Evolutionary conservation across 192 early-diverging fungal genomes (phyloP), one percentile per base, ranked within the genome.

Genomic region (Mortierella claussenii): DNA sequence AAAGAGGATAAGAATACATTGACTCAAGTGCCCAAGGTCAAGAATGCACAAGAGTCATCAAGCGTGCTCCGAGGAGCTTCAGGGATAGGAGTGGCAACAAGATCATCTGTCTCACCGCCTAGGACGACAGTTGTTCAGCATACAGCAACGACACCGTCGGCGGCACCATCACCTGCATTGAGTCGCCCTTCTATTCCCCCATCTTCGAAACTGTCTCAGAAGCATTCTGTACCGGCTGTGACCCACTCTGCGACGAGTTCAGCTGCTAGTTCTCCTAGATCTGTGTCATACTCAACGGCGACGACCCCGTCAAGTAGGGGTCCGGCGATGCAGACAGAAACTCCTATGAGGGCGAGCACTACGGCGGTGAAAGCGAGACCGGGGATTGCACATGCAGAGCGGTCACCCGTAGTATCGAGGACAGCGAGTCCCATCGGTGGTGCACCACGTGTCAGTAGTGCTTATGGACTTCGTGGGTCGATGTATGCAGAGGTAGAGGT

Each of bases 1-100:
- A 36, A 26, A 50, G 33, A 20, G 2, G 50, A 53, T 23, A 48
- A 32, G 34, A 52, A 42, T 26, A 33, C 17, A 18, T 27, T 61
- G 17, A 50, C 68, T 5, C 59, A 68, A 23, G 32, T 42, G 33
- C 66, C 60, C 6, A 68, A 60, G 31, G 50, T 68, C 18, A 58
- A 69, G 23, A 53, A 18, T 34, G 43, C 48, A 4, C 60, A 58
- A 2, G 30, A 23, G n/a, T n/a, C n/a, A n/a, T n/a, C n/a, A n/a
- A n/a, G n/a, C n/a, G n/a, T n/a, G n/a, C n/a, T n/a, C n/a, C n/a
- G n/a, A n/a, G n/a, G n/a, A n/a, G n/a, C n/a, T n/a, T n/a, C n/a
- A n/a, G n/a, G n/a, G n/a, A n/a, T n/a, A n/a, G n/a, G n/a, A 10
- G 37, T 13, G 37, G 37, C 37, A 40, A 40, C 37, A 40, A 7